These are phyloP conservation scores for Aspergillus costaricaensis DNA, from an alignment of 2,329 filamentous ascomycete species.

Conservation along the genomic window DNA sequence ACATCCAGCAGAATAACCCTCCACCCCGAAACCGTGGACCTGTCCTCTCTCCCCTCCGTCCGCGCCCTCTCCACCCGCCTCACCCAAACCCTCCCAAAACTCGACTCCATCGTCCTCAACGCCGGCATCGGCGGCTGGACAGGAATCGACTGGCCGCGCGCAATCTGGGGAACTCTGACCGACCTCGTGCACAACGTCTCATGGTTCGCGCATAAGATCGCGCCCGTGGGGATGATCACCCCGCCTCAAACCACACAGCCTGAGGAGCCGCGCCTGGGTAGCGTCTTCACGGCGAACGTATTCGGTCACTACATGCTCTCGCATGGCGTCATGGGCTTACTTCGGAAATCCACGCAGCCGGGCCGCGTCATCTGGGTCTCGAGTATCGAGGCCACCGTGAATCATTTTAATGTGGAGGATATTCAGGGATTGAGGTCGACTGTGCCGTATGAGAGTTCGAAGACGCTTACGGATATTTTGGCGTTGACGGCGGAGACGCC, in stretches of 20 bases:
- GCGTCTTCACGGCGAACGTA: constrained; percentile 87
- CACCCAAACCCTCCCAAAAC: constrained; percentile 59
- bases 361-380: constrained; percentile 85
- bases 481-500: constrained; percentile 72
- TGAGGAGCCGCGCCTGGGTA: constrained; percentile 66
- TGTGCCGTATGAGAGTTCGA: constrained; percentile 79
- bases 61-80: constrained; percentile 56
- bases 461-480: constrained; percentile 83
- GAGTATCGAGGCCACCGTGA: constrained; percentile 69
- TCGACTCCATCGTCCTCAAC: constrained; percentile 82
- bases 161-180: constrained; percentile 59
- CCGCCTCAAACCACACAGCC: constrained; percentile 52
- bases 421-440: constrained; percentile 68
- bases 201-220: constrained; percentile 75
- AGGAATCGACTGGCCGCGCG: constrained; percentile 69
- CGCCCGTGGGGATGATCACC: constrained; percentile 57
- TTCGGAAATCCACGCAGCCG: constrained; percentile 52
- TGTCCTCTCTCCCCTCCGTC: constrained; percentile 58
- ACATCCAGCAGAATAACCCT: constrained; percentile 51
- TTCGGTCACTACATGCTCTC: constrained; percentile 93
- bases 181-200: constrained; percentile 70
- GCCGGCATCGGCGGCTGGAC: constrained; percentile 86
- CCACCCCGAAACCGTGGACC: constrained; percentile 60
- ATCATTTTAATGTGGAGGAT: constrained; percentile 66
- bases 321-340: constrained; percentile 75